Conservation (phyloP, 495 filamentous ascomycete species). For the Aspergillus homomorphus region DNA sequence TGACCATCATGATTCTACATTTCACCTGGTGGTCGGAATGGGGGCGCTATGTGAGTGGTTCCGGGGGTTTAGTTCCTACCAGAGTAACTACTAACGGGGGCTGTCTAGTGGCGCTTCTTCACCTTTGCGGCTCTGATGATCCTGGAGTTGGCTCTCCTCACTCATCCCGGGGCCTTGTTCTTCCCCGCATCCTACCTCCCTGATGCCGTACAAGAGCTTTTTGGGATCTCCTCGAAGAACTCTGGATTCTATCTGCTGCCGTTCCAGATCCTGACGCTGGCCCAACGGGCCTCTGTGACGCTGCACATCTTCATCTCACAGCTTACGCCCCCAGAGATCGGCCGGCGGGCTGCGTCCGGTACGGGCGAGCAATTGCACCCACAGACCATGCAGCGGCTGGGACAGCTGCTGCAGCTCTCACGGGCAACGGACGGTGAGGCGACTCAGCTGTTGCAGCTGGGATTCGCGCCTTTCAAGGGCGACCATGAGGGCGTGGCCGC, state of each 20-base stretch:
- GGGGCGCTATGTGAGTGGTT: slow-evolving; percentile 59
- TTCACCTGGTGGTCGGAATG: slow-evolving; percentile 78
- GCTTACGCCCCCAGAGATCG: slow-evolving; percentile 44
- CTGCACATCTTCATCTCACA: slow-evolving; percentile 89
- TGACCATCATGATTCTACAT: slow-evolving; percentile 64
- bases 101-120: slow-evolving; percentile 75
- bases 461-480: slow-evolving; percentile 77
- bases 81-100: slow-evolving; percentile 4
- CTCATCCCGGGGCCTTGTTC: slow-evolving; percentile 52
- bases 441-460: slow-evolving; percentile 64
- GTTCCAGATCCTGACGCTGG: slow-evolving; percentile 79
- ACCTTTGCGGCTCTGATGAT: slow-evolving; percentile 63
- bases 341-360: slow-evolving; percentile 30
- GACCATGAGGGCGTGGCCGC: slow-evolving; percentile 59
- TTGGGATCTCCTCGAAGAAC: slow-evolving; percentile 60
- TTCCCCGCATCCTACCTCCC: slow-evolving; percentile 36
- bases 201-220: slow-evolving; percentile 42
- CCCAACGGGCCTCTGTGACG: slow-evolving; percentile 72
- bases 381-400: slow-evolving; percentile 40
- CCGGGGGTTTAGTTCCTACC: not conserved
- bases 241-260: slow-evolving; percentile 67
- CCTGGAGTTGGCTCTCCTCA: slow-evolving; percentile 72
- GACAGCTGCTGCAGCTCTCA: slow-evolving; percentile 43
- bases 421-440: slow-evolving; percentile 64
- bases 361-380: slow-evolving; percentile 26